Evolutionary conservation across 2,329 filamentous ascomycete species (phyloP).

Genomic region (Colletotrichum falcatum): DNA sequence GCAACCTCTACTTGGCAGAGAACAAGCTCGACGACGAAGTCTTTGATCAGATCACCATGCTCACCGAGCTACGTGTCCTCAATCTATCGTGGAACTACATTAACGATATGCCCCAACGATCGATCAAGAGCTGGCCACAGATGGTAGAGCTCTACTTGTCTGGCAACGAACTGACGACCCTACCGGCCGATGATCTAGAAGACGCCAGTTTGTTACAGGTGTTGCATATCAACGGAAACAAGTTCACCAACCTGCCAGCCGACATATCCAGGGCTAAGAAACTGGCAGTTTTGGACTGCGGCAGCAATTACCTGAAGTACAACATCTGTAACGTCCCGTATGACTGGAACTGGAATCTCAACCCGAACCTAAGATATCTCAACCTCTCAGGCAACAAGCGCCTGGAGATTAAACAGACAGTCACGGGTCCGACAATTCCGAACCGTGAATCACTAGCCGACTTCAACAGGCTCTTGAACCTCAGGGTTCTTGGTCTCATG

Average conservation of each 20-base stretch:
- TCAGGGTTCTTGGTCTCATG: constrained; percentile 93
- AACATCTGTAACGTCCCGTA: constrained; percentile 99
- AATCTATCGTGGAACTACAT: constrained; percentile 97
- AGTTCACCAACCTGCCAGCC: constrained; percentile 95
- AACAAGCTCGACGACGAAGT: constrained; percentile 95
- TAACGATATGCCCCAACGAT: constrained; percentile 89
- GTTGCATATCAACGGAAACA: constrained; percentile 96
- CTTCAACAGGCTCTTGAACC: constrained; percentile 85
- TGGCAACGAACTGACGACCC: constrained; percentile 90
- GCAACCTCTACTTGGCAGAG: constrained; percentile 89
- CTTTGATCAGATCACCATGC: constrained; percentile 87
- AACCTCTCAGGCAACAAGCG: constrained; percentile 98
- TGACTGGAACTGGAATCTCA: constrained; percentile 99
- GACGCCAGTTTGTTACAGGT: constrained; percentile 89
- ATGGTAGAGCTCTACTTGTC: constrained; percentile 94
- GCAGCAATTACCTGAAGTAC: constrained; percentile 96
- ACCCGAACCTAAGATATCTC: constrained; percentile 92
- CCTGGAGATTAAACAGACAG: constrained; percentile 84
- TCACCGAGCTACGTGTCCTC: constrained; percentile 86
- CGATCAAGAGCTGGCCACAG: constrained; percentile 89
- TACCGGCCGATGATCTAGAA: constrained; percentile 94
- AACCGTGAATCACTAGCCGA: constrained; percentile 84
- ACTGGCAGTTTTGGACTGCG: constrained; percentile 91
- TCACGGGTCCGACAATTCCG: constrained; percentile 63
- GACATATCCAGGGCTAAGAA: constrained; percentile 96